These are phyloP conservation scores for Schoenoplectus triqueter DNA, from an alignment of 202 grass and related monocot genomes.

Conservation along the genomic window DNA sequence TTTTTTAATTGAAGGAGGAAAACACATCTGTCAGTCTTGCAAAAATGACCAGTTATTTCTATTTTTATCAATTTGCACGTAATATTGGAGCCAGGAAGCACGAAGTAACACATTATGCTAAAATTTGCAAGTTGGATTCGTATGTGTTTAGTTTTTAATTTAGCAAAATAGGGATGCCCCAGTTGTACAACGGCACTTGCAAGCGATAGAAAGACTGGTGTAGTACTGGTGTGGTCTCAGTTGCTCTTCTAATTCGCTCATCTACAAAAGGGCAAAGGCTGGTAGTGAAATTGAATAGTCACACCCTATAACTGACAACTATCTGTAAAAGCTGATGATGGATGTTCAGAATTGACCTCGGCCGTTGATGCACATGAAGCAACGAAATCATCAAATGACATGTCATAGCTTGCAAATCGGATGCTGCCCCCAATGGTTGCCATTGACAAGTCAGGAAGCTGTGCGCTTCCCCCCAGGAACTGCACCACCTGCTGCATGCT, in stretches of 20 bases:
- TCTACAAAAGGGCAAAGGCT: slow-evolving; percentile 1
- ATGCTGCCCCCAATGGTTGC: slow-evolving; percentile 22
- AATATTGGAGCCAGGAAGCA: too few relatives aligned
- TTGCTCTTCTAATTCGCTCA: slow-evolving; percentile 14
- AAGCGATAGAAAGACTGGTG: neutral
- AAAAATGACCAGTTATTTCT: neutral
- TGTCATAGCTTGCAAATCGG: slow-evolving; percentile 43
- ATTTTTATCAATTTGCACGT: neutral
- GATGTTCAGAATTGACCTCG: slow-evolving; percentile 33
- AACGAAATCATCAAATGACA: slow-evolving; percentile 58
- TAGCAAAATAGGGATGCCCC: too few relatives aligned
- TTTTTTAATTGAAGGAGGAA: too few relatives aligned
- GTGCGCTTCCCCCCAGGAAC: slow-evolving; percentile 44
- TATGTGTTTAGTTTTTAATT: too few relatives aligned
- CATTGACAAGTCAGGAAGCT: slow-evolving; percentile 41
- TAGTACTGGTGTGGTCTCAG: neutral
- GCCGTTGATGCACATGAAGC: slow-evolving; percentile 41
- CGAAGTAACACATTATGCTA: too few relatives aligned
- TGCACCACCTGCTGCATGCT: slow-evolving; percentile 70
- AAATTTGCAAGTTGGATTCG: too few relatives aligned
- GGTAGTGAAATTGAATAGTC: neutral
- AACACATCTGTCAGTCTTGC: neutral
- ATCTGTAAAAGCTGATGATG: slow-evolving; percentile 31
- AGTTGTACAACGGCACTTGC: neutral
- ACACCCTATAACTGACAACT: slow-evolving; percentile 26